phyloP scores from a whole-genome alignment of 108 stramenopile genomes.

The Cyclotella baltica region DNA sequence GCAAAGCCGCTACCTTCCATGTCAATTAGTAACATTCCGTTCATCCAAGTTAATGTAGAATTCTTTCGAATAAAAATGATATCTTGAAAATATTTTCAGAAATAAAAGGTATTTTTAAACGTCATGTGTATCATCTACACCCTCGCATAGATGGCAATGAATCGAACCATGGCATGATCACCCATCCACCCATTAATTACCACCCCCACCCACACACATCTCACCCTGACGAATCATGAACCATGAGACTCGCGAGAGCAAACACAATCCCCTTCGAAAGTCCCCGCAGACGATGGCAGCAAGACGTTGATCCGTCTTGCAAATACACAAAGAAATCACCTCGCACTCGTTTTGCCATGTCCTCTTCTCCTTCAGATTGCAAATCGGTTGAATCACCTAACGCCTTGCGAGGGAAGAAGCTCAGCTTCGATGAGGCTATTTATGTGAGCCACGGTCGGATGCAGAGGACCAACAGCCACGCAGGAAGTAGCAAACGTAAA shows the following conservation, averaged over 20 bases:
- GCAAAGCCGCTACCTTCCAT: too few species aligned
- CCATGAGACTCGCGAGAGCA: too few species aligned
- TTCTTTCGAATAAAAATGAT: too few species aligned
- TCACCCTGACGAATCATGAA: not conserved
- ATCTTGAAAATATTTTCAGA: too few species aligned
- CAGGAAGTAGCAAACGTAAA: not conserved
- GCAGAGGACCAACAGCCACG: not conserved
- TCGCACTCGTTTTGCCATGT: conserved; percentile 3
- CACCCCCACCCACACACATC: not conserved
- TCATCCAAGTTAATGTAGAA: too few species aligned
- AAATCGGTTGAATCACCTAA: not conserved
- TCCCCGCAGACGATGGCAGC: not conserved
- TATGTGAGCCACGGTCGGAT: not conserved
- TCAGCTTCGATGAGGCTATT: not conserved
- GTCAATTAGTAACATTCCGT: too few species aligned
- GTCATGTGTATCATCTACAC: too few species aligned
- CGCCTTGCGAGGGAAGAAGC: not conserved
- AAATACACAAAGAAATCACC: not conserved
- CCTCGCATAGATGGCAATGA: too few species aligned
- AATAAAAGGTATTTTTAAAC: too few species aligned
- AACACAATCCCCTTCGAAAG: conserved; percentile 9
- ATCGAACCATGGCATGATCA: too few species aligned
- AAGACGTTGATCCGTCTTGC: not conserved
- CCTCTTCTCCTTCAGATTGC: not conserved
- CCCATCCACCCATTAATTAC: not conserved